These are phyloP conservation scores for Nidula microcarpa DNA, from an alignment of 768 basidiomycete species.

Conservation along the genomic window DNA sequence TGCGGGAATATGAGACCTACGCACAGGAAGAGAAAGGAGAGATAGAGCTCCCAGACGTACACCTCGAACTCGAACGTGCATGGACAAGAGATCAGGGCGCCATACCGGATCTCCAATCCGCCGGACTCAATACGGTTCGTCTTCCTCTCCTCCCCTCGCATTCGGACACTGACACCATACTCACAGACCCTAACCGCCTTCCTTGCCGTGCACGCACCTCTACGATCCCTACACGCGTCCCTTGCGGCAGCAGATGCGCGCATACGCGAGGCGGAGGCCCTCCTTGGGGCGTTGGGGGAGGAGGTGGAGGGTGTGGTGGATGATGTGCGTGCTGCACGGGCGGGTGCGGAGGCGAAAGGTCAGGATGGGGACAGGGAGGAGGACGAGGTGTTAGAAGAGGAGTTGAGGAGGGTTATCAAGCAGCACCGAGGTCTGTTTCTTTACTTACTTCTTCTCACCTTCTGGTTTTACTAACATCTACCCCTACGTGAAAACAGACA, in stretches of 20 bases:
- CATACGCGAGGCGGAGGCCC: constrained; percentile 22
- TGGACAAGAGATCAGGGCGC: constrained; percentile 25
- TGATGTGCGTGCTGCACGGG: constrained; percentile 3
- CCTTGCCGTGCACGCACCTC: constrained; percentile 12
- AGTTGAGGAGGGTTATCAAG: constrained; percentile 12
- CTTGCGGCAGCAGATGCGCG: constrained; percentile 5
- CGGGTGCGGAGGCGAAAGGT: neutral
- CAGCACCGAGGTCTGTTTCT: constrained; percentile 11
- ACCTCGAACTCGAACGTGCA: constrained; percentile 20
- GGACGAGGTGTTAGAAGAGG: constrained; percentile 10
- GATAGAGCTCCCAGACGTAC: constrained; percentile 13
- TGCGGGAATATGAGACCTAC: neutral
- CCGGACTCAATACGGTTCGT: constrained; percentile 20
- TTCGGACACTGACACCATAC: neutral
- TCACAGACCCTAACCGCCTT: constrained; percentile 15
- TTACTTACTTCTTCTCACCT: too few relatives aligned
- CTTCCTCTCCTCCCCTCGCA: too few relatives aligned
- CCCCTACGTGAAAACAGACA: too few relatives aligned
- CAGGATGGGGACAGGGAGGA: neutral
- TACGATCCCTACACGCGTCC: constrained; percentile 10
- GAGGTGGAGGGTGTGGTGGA: constrained; percentile 25
- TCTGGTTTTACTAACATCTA: too few relatives aligned
- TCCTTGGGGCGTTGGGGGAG: constrained; percentile 26
- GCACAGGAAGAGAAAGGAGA: neutral
- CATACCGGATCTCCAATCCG: constrained; percentile 15